A percentile compares a stretch with the other conserved stretches of the same genome.
phyloP scores from a whole-genome alignment of 257 asterid species.

The Oldenlandia corymbosa region DNA sequence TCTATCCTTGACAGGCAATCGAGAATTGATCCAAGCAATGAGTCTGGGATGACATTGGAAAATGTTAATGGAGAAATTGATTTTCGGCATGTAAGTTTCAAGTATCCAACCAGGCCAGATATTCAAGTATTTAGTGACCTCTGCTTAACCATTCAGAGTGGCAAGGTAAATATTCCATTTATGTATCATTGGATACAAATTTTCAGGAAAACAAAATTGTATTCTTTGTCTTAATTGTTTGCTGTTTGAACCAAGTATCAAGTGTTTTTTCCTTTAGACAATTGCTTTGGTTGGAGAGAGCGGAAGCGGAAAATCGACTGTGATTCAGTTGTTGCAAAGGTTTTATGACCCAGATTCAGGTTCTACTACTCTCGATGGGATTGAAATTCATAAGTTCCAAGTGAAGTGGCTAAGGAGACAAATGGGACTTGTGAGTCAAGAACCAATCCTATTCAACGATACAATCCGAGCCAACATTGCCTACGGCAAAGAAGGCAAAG shows the following conservation, averaged over 20 bases:
- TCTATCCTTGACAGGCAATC: constrained; percentile 67
- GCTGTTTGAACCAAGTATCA: too few relatives aligned
- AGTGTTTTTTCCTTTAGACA: too few relatives aligned
- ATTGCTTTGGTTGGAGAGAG: constrained; percentile 94
- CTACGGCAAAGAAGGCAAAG: constrained; percentile 67
- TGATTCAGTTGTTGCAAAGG: constrained; percentile 63
- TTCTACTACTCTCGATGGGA: constrained; percentile 58
- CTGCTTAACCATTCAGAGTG: constrained; percentile 53
- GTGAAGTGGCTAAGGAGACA: constrained; percentile 81
- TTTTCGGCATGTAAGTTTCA: constrained; percentile 61
- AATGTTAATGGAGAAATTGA: constrained; percentile 69
- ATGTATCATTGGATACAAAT: too few relatives aligned
- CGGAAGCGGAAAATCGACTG: constrained; percentile 92
- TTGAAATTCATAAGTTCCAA: constrained; percentile 63
- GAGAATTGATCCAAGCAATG: constrained; percentile 67
- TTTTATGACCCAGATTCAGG: constrained; percentile 82
- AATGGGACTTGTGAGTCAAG: constrained; percentile 97
- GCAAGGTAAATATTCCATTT: constrained; percentile 81
- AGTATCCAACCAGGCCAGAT: constrained; percentile 82
- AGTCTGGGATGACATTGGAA: constrained; percentile 60
- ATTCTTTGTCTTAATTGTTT: too few relatives aligned
- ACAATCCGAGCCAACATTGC: constrained; percentile 84
- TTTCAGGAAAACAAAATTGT: too few relatives aligned
- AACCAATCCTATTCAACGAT: constrained; percentile 68
- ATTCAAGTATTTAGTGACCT: constrained; percentile 60